A percentile compares a stretch with the other conserved stretches of the same genome.
These are phyloP conservation scores for Pseudogymnoascus verrucosus DNA, from an alignment of 2,329 filamentous ascomycete genomes.

Conservation along the genomic window DNA sequence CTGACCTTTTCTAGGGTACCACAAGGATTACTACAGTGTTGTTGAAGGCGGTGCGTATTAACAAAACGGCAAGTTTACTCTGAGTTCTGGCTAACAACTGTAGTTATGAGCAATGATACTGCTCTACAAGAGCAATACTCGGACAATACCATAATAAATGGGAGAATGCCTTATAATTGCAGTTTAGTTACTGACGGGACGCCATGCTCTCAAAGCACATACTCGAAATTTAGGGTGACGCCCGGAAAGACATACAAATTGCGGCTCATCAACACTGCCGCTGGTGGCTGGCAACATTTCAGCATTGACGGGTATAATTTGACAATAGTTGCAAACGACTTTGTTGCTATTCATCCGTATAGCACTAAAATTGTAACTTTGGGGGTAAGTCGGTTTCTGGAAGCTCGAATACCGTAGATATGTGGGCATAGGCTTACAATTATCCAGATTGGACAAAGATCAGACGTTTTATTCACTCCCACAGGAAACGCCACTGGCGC, in stretches of 20 bases:
- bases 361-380: constrained; percentile 26
- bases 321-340: constrained; percentile 58
- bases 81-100: constrained; percentile 31
- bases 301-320: constrained; percentile 43
- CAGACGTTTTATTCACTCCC: constrained; percentile 39
- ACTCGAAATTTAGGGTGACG: constrained; percentile 24
- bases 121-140: constrained; percentile 2
- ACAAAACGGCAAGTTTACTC: constrained; percentile 20
- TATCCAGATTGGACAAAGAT: constrained; percentile 49
- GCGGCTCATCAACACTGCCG: constrained; percentile 40
- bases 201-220: background rate
- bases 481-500: constrained; percentile 34
- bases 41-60: constrained; percentile 36
- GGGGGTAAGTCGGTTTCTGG: background rate
- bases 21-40: constrained; percentile 36
- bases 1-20: constrained; percentile 19
- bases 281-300: constrained; percentile 38
- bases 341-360: constrained; percentile 47
- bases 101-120: constrained; percentile 20
- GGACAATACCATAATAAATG: constrained; percentile 24
- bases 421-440: constrained; percentile 51
- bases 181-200: constrained; percentile 1
- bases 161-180: constrained; percentile 24
- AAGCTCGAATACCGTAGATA: background rate
- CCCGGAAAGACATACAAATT: constrained; percentile 38